Evolutionary conservation across 257 asterid species (phyloP).

Genomic region (Gynochthodes officinalis): DNA sequence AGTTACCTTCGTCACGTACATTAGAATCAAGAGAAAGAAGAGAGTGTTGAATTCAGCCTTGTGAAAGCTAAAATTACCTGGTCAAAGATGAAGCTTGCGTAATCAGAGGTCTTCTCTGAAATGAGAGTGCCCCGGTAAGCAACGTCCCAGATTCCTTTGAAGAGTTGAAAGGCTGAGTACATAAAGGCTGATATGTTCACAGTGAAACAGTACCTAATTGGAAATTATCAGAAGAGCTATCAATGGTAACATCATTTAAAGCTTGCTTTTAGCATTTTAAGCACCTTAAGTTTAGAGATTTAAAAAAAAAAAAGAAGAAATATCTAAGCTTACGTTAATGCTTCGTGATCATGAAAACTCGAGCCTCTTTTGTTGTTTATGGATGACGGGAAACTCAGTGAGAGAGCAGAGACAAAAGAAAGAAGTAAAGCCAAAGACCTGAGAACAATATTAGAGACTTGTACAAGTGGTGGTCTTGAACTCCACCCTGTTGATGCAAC

Average conservation of each 20-base stretch:
- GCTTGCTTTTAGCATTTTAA: background rate
- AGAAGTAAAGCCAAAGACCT: constrained; percentile 36
- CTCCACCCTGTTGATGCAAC: constrained; percentile 46
- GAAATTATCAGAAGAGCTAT: constrained; percentile 13
- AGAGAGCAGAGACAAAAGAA: constrained; percentile 44
- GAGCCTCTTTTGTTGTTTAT: constrained; percentile 12
- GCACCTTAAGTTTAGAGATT: background rate
- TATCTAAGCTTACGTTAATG: constrained; percentile 35
- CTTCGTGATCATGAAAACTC: constrained; percentile 29
- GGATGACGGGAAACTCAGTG: constrained; percentile 37
- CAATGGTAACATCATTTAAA: background rate
- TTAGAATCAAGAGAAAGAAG: background rate
- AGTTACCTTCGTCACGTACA: background rate
- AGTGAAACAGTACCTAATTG: constrained; percentile 43
- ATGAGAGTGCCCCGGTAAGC: constrained; percentile 51
- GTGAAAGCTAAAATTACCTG: constrained; percentile 35
- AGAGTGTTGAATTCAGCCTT: background rate
- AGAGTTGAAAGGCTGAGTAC: constrained; percentile 51
- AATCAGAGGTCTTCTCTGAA: constrained; percentile 61
- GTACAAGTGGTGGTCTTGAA: constrained; percentile 35
- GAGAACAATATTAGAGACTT: constrained; percentile 32
- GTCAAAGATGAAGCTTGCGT: constrained; percentile 54
- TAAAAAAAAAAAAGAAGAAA: too few species aligned
- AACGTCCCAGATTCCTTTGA: constrained; percentile 49
- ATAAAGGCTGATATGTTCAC: constrained; percentile 33